These are phyloP conservation scores for Trypanosoma vivax DNA, from an alignment of 208 protist species.

Conservation along the genomic window DNA sequence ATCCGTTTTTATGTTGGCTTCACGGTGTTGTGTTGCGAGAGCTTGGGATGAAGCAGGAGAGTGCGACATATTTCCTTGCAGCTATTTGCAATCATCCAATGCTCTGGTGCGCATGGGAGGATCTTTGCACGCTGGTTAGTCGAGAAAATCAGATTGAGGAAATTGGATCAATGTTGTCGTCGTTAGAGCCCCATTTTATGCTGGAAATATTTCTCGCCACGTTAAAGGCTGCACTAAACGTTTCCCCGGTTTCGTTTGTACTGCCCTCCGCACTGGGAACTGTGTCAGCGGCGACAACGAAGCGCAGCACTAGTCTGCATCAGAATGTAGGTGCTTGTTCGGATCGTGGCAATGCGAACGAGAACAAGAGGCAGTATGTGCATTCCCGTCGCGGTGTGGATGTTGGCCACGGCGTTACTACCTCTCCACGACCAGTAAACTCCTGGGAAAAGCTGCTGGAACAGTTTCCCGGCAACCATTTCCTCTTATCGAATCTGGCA, in stretches of 20 bases:
- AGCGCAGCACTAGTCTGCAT: constrained; percentile 12
- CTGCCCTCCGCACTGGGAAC: background rate
- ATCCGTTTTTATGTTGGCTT: constrained; percentile 83
- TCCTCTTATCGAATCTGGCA: constrained; percentile 77
- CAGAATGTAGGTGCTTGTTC: background rate
- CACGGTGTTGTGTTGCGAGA: constrained; percentile 77
- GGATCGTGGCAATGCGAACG: background rate
- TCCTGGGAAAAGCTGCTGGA: constrained; percentile 55
- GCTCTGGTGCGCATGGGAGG: constrained; percentile 79
- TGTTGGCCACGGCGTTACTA: background rate
- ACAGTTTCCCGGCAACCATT: constrained; percentile 62
- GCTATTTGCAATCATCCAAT: constrained; percentile 54
- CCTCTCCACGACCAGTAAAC: constrained; percentile 20
- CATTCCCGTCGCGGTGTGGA: background rate
- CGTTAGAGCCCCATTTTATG: constrained; percentile 48
- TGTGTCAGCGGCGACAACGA: background rate
- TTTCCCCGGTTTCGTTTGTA: constrained; percentile 38
- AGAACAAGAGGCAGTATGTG: background rate
- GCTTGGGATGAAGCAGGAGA: constrained; percentile 66
- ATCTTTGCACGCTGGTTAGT: constrained; percentile 57
- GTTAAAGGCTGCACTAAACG: constrained; percentile 48
- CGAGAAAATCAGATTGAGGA: constrained; percentile 68
- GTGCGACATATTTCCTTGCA: constrained; percentile 56
- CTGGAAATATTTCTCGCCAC: constrained; percentile 58
- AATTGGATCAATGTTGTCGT: constrained; percentile 25